These are phyloP conservation scores for Pyrus communis DNA, from an alignment of 306 rosid genomes.

Conservation along the genomic window DNA sequence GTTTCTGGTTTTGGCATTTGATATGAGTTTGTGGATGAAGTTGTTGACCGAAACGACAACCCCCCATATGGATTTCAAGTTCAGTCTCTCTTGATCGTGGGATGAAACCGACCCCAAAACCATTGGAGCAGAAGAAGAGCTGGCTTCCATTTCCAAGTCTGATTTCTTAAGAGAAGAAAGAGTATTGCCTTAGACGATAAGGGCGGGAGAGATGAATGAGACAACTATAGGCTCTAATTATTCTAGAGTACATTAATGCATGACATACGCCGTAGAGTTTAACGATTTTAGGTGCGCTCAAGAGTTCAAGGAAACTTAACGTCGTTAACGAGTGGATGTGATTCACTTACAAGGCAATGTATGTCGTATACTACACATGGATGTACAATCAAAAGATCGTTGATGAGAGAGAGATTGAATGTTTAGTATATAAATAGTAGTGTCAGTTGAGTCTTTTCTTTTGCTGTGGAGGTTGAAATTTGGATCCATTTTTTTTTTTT, in stretches of 20 bases:
- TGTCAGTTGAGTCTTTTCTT: neutral
- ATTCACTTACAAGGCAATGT: no score
- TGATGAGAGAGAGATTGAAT: no score
- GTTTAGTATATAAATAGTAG: neutral
- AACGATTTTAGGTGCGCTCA: no score
- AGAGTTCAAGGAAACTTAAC: no score
- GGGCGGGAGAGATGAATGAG: neutral
- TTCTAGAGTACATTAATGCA: neutral
- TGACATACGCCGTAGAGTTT: no score
- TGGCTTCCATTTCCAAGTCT: constrained; percentile 13
- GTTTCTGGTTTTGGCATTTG: constrained; percentile 37
- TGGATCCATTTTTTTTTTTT: constrained; percentile 15
- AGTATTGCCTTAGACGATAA: neutral
- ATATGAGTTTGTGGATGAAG: constrained; percentile 35
- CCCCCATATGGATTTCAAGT: constrained; percentile 44
- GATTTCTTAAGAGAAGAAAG: constrained; percentile 6
- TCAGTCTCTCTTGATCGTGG: constrained; percentile 30
- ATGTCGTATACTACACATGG: no score
- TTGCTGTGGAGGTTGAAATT: neutral
- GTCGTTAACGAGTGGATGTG: no score
- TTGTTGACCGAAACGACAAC: constrained; percentile 46
- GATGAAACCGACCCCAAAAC: constrained; percentile 2
- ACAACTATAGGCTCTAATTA: neutral
- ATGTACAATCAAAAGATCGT: no score
- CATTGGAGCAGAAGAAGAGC: constrained; percentile 14